phyloP scores from a whole-genome alignment of 768 basidiomycete genomes.

The Suillus clintonianus region DNA sequence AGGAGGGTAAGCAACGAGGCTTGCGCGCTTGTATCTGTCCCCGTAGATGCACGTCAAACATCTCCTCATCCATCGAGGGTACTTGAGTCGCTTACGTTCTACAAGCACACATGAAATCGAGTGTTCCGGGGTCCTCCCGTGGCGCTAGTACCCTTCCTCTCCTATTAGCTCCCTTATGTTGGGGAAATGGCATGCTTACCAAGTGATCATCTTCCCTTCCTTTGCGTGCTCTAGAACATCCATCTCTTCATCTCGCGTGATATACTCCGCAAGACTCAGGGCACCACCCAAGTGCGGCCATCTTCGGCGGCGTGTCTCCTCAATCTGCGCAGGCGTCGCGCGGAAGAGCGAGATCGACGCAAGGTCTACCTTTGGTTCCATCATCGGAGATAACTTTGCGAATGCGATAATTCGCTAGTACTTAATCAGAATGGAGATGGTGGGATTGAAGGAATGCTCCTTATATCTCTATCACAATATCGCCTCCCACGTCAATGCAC shows the following conservation, averaged over 20 bases:
- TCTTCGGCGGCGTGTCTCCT: constrained; percentile 42
- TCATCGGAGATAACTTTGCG: background rate
- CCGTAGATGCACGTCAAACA: background rate
- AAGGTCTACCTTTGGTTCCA: constrained; percentile 11
- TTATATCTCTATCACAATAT: background rate
- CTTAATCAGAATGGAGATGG: background rate
- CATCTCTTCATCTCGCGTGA: constrained; percentile 41
- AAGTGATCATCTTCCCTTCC: constrained; percentile 50
- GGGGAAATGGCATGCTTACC: constrained; percentile 34
- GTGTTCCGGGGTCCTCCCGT: constrained; percentile 41
- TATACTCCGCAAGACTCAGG: constrained; percentile 46
- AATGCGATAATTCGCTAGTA: background rate
- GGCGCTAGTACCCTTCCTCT: constrained; percentile 57
- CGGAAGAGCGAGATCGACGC: constrained; percentile 43
- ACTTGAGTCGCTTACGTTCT: constrained; percentile 50
- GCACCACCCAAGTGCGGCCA: constrained; percentile 46
- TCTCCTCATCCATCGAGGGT: background rate
- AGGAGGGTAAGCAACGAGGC: constrained; percentile 28
- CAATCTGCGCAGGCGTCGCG: constrained; percentile 48
- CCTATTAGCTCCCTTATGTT: background rate
- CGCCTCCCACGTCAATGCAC: background rate
- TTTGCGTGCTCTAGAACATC: constrained; percentile 45
- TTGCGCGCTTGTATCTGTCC: constrained; percentile 38
- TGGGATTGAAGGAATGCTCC: background rate
- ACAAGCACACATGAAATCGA: constrained; percentile 61